A percentile compares a stretch with the other conserved stretches of the same genome.
Evolutionary conservation across 176 grass and related monocot species (phyloP).

Genomic region (Pontederia crassipes): DNA sequence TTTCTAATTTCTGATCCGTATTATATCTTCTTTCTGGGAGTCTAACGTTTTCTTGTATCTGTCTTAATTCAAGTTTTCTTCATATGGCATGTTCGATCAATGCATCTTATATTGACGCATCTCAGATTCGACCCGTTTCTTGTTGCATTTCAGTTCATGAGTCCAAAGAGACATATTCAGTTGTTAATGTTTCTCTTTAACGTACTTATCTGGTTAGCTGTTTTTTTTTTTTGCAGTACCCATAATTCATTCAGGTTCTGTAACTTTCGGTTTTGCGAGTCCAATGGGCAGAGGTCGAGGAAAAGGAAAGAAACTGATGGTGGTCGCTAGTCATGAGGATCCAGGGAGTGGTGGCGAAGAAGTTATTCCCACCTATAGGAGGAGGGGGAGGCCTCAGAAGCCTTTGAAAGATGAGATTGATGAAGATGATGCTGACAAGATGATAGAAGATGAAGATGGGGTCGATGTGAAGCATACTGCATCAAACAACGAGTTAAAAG

Average conservation of each 20-base stretch:
- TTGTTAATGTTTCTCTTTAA: no score
- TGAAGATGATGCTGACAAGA: slow-evolving; percentile 25
- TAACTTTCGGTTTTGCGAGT: neutral
- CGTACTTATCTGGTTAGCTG: no score
- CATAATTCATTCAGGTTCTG: neutral
- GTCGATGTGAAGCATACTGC: slow-evolving; percentile 27
- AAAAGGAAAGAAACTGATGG: slow-evolving; percentile 44
- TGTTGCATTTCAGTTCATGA: neutral
- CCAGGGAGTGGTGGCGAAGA: slow-evolving; percentile 55
- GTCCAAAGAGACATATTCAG: no score
- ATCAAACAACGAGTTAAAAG: slow-evolving; percentile 22
- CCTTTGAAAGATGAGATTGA: slow-evolving; percentile 28
- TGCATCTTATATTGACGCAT: neutral
- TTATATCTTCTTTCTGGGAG: no score
- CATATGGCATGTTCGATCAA: neutral
- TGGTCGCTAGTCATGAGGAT: slow-evolving; percentile 34
- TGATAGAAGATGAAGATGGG: slow-evolving; percentile 22
- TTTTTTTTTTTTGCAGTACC: neutral
- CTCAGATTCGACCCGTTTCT: no score
- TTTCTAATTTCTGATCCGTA: no score
- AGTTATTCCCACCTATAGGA: slow-evolving; percentile 42
- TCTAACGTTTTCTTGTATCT: no score
- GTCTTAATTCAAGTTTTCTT: no score
- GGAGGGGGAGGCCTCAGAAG: slow-evolving; percentile 60
- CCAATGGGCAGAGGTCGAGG: slow-evolving; percentile 72